phyloP scores from a whole-genome alignment of 306 rosid genomes.

The Quercus variabilis region DNA sequence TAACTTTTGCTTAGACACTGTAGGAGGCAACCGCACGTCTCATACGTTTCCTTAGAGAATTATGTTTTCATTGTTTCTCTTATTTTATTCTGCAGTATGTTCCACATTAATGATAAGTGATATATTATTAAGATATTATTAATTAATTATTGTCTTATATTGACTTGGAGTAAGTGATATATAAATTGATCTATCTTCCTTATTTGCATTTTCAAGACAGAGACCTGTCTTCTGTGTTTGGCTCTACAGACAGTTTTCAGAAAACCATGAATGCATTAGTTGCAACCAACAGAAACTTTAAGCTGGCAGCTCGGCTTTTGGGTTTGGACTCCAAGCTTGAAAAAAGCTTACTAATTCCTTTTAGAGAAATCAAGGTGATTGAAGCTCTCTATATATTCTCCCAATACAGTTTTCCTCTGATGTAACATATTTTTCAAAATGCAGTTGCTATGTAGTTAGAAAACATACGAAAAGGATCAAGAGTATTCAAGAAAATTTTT shows the following conservation, averaged over 20 bases:
- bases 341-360: constrained; percentile 85
- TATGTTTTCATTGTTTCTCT: not conserved
- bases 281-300: constrained; percentile 96
- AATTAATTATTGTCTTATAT: constrained; percentile 9
- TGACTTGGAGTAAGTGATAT: constrained; percentile 18
- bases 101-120: not conserved
- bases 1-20: not conserved
- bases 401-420: not conserved
- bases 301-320: constrained; percentile 77
- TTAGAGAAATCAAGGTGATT: constrained; percentile 88
- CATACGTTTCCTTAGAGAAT: no score
- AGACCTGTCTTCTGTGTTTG: constrained; percentile 23
- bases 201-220: not conserved
- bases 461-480: not conserved
- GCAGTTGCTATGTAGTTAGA: not conserved
- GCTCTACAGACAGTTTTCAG: constrained; percentile 7
- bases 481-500: not conserved
- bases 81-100: not conserved
- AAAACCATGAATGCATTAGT: constrained; percentile 79
- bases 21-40: not conserved
- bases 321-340: constrained; percentile 94
- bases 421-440: not conserved
- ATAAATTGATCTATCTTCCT: constrained; percentile 20
- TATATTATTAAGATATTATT: not conserved
- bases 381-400: not conserved